Evolutionary conservation across 257 asterid species (phyloP).

Genomic region (Rhazya stricta): DNA sequence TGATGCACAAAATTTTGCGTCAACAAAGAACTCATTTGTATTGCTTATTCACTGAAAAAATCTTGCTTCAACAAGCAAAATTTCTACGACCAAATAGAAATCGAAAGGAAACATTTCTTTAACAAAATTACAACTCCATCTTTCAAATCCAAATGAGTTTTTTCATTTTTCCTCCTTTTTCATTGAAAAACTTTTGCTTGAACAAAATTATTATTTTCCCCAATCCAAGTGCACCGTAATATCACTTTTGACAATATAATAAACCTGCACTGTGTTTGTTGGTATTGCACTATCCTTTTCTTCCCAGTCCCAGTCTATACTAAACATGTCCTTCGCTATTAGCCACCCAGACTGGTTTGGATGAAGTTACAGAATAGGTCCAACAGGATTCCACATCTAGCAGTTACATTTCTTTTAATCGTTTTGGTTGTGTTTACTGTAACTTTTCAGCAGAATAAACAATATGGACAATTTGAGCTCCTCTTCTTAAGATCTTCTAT

Average conservation of each 20-base stretch:
- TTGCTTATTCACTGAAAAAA: no score
- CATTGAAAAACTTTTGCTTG: no score
- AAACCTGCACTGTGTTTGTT: background rate
- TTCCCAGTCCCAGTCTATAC: background rate
- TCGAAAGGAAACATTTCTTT: no score
- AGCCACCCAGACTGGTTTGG: background rate
- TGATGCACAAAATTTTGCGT: no score
- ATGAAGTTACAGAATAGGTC: background rate
- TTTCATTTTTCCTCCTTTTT: no score
- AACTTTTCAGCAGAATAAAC: background rate
- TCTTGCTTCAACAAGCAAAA: no score
- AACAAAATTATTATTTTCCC: no score
- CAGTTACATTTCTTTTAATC: background rate
- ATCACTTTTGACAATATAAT: background rate
- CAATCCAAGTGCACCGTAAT: no score
- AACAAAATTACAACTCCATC: no score
- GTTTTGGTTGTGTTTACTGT: background rate
- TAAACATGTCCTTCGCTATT: background rate
- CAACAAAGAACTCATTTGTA: no score
- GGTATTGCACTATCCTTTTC: background rate
- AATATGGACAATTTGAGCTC: constrained; percentile 12
- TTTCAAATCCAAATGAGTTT: no score
- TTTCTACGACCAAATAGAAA: no score
- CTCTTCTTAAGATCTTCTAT: constrained; percentile 18
- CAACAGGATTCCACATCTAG: background rate